Percentiles rank a stretch among this genome's conserved stretches.
Conservation (phyloP, 352 stramenopile species). For the Pythium sukuiense region DNA sequence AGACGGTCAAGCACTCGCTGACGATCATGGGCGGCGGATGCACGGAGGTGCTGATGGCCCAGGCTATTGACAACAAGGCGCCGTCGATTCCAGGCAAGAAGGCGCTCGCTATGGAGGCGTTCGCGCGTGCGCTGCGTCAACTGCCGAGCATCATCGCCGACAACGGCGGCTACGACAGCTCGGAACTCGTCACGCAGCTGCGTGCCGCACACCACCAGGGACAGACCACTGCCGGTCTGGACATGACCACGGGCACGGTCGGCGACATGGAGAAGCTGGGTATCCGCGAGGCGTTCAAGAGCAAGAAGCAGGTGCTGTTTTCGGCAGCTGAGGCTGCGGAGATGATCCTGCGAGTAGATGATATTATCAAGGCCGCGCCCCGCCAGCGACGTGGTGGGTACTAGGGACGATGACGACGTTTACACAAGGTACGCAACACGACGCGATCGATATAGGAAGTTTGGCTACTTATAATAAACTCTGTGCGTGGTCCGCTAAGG, state of each 20-base stretch:
- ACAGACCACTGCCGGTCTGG: conserved; percentile 92
- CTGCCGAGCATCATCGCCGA: conserved; percentile 98
- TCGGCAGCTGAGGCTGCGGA: conserved; percentile 98
- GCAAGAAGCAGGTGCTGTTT: conserved; percentile 97
- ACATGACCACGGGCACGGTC: conserved; percentile 96
- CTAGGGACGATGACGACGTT: conserved; percentile 6
- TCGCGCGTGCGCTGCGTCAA: conserved; percentile 94
- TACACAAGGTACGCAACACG: not conserved
- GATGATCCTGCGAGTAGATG: conserved; percentile 99
- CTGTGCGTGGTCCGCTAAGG: not conserved
- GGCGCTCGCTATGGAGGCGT: conserved; percentile 97
- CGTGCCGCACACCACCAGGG: conserved; percentile 92
- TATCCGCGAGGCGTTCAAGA: conserved; percentile 96
- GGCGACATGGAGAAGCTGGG: conserved; percentile 97
- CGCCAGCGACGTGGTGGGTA: conserved; percentile 53
- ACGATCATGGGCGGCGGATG: conserved; percentile 97
- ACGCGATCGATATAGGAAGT: conserved; percentile 1
- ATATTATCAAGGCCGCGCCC: conserved; percentile 97
- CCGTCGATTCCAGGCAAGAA: conserved; percentile 96
- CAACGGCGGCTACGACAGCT: conserved; percentile 98
- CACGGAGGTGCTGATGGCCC: conserved; percentile 96
- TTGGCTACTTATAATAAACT: conserved; percentile 5
- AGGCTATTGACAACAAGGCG: conserved; percentile 90
- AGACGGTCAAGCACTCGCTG: conserved; percentile 96
- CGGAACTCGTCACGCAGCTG: conserved; percentile 97